Evolutionary conservation across 176 grass and related monocot genomes (phyloP), one percentile per base, ranked within the genome.

Genomic region (Triticum turgidum): DNA sequence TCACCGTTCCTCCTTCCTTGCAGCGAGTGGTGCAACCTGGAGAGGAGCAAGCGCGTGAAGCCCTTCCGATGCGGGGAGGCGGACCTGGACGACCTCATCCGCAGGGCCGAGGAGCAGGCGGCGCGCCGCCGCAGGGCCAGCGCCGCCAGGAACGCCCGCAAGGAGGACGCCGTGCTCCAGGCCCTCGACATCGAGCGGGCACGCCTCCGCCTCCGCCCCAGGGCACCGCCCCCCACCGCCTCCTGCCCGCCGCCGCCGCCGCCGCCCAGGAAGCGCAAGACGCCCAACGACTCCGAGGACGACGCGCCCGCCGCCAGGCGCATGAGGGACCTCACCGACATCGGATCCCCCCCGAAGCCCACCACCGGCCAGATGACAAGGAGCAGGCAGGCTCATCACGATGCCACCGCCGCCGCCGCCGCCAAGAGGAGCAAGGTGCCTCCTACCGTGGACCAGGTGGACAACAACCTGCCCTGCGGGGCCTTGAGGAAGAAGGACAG

Each of bases 21-120:
- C 85, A 94, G 93, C 52, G 90, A 94, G 52, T 94, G 93, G 93
- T 94, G 81, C 42, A 94, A 94, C 85, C 80, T 90, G 2, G 85
- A 68, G 25, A 80, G 84, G 65, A 86, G 85, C 70, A 94, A 92
- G 82, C 93, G 90, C 77, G 90, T 94, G 11, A 94, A 92, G 85
- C 85, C 88, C 41, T 94, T 94, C 86, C 93, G 93, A 76, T 94
- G 93, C 81, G 86, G 93, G 68, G 93, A 94, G n/a, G 22, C 17
- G 4, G 80, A 86, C 49, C 59, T 87, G 35, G 81, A 94, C 1
- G 68, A 82, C 37, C 82, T 80, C 76, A 94, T 94, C 82, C 62
- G 86, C 69, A 84, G 38, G 66, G 88, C 80, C 64, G 34, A 84
- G 86, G 34, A 47, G 71, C 61, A 68, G 39, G 47, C 80, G 30